Base-by-base conservation (phyloP, 1,284 basidiomycete genomes). In the Malassezia pachydermatis region DNA sequence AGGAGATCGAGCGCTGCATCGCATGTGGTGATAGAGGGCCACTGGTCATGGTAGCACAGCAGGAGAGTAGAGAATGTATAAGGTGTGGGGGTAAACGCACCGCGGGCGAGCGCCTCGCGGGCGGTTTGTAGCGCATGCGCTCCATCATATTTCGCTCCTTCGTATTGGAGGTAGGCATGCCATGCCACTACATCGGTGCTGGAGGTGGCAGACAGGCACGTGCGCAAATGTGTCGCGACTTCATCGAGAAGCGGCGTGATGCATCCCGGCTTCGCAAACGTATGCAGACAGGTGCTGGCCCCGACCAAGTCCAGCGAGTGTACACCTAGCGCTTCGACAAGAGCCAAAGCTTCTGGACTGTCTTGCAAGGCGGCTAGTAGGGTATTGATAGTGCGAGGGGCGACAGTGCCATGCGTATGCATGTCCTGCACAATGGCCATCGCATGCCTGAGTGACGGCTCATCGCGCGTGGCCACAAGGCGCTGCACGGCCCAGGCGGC, bases 1-100 rank as follows among this genome's bases (percentile, higher is more conserved):
- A 64, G 17, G 4, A 62, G 40, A 16, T 41, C 48, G 11, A 64
- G 46, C 11, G 60, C 60, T 19, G 60, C 62, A 41, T 64, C 62
- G 44, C 62, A 60, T 24, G 50, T 57, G 25, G 55, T 42, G 0
- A 58, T 32, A 11, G 30, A 14, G 17, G 51, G 40, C n/a, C n/a
- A n/a, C n/a, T n/a, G n/a, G n/a, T n/a, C n/a, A 1, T 24, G 16
- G 23, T 59, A 57, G 9, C 48, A 33, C 1, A 49, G 49, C 13
- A 59, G 33, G 20, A 64, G 43, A 17, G 48, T 17, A 4, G 34
- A 32, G 24, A 61, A 4, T 0, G 51, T 54, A 11, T 28, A 40
- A 3, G 33, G 19, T 22, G 49, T 42, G 20, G 36, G 25, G 5
- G 28, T 4, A 5, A 45, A 38, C 7, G 34, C 42, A 16, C 45